Percentiles rank a stretch among this genome's conserved stretches.
phyloP scores from a whole-genome alignment of 148 eudicot genomes.

The Rhododendron henanense region DNA sequence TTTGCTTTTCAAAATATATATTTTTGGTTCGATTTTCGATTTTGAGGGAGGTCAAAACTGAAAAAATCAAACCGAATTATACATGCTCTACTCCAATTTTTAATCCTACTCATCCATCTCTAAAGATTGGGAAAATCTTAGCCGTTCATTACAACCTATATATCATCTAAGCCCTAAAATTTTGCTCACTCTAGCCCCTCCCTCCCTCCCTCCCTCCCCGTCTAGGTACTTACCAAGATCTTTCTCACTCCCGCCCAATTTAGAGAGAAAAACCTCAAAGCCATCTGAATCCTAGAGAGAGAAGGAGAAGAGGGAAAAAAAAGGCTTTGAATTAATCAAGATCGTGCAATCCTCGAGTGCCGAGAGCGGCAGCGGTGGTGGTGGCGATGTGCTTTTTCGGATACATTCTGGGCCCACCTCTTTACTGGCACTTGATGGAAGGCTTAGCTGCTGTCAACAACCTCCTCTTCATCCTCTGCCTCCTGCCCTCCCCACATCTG shows the following conservation, averaged over 20 bases:
- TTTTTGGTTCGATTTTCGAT: too few species aligned
- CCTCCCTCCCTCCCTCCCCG: neutral
- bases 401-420: slow-evolving; percentile 74
- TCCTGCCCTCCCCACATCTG: slow-evolving; percentile 53
- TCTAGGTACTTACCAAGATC: neutral
- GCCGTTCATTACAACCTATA: too few species aligned
- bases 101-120: too few species aligned
- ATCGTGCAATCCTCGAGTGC: slow-evolving; percentile 35
- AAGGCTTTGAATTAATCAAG: slow-evolving; percentile 16
- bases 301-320: neutral
- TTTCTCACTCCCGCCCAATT: neutral
- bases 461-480: slow-evolving; percentile 24
- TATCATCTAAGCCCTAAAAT: too few species aligned
- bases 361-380: slow-evolving; percentile 44
- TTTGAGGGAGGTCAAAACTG: too few species aligned
- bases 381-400: slow-evolving; percentile 63
- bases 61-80: too few species aligned
- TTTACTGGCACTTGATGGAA: slow-evolving; percentile 63
- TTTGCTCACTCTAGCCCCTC: too few species aligned
- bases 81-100: too few species aligned
- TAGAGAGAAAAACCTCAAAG: neutral
- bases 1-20: too few species aligned
- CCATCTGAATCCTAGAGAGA: neutral
- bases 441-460: slow-evolving; percentile 25
- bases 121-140: too few species aligned